These are phyloP conservation scores for Tuber microsphaerosporum DNA, from an alignment of 495 filamentous ascomycete genomes.

Conservation along the genomic window DNA sequence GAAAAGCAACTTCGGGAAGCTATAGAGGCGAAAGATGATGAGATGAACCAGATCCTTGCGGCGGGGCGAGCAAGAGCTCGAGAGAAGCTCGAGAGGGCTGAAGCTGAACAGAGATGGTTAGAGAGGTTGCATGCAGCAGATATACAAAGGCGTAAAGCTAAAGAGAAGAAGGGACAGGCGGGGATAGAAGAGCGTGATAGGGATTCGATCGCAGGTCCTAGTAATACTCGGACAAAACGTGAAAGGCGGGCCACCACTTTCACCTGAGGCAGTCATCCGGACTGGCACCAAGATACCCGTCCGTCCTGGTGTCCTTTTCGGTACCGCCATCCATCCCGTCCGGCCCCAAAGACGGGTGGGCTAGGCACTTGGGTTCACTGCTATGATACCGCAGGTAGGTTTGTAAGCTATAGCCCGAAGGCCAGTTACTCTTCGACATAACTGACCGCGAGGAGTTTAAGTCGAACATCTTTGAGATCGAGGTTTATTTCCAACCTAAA, in stretches of 20 bases:
- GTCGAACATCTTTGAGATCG: not conserved
- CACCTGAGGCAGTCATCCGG: too few species aligned
- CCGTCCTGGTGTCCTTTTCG: too few species aligned
- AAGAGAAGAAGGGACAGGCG: too few species aligned
- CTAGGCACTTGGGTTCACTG: not conserved
- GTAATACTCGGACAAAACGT: too few species aligned
- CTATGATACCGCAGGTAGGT: too few species aligned
- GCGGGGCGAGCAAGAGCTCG: not conserved
- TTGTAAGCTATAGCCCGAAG: not conserved
- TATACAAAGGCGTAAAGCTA: not conserved
- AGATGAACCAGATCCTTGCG: not conserved
- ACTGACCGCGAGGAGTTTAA: not conserved
- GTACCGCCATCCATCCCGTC: too few species aligned
- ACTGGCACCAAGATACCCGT: too few species aligned
- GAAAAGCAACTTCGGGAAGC: not conserved
- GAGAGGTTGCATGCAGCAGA: not conserved
- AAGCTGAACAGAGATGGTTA: not conserved
- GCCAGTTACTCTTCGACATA: not conserved
- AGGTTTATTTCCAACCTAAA: too few species aligned
- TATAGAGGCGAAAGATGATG: not conserved
- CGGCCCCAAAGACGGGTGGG: too few species aligned
- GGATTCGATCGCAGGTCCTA: too few species aligned
- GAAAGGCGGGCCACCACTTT: too few species aligned
- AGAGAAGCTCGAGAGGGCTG: not conserved
- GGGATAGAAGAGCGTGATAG: too few species aligned